A percentile compares a stretch with the other conserved stretches of the same genome.
phyloP scores from a whole-genome alignment of 2,329 filamentous ascomycete genomes.

The Arthrobotrys megalospora region DNA sequence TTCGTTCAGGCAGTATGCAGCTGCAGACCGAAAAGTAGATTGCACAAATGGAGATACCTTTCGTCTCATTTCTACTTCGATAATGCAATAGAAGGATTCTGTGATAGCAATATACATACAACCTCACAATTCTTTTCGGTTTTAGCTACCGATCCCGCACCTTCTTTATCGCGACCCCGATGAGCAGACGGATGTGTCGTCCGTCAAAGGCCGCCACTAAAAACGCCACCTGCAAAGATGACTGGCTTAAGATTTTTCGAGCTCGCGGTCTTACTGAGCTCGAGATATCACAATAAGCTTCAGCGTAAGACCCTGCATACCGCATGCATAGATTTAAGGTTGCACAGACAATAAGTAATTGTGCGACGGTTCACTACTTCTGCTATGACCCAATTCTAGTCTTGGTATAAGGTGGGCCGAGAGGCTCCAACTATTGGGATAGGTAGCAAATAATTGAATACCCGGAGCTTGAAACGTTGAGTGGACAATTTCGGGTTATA shows the following conservation, averaged over 20 bases:
- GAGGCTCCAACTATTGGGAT: background rate
- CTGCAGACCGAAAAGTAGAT: conserved; percentile 33
- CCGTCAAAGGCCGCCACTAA: conserved; percentile 34
- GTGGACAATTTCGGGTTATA: background rate
- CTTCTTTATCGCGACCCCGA: background rate
- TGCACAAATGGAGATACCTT: conserved; percentile 2
- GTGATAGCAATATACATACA: conserved; percentile 7
- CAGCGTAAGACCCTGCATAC: conserved; percentile 19
- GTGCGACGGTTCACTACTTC: background rate
- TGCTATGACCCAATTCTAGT: background rate
- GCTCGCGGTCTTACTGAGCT: conserved; percentile 1
- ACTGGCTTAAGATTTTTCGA: background rate
- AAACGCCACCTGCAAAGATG: conserved; percentile 44
- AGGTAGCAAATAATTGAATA: background rate
- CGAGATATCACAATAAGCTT: conserved; percentile 6
- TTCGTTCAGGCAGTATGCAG: conserved; percentile 51
- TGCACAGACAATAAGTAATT: conserved; percentile 2
- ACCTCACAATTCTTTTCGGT: background rate
- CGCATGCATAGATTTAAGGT: conserved; percentile 25
- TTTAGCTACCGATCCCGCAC: background rate
- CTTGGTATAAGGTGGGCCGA: background rate
- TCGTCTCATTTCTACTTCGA: conserved; percentile 6
- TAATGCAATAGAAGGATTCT: background rate
- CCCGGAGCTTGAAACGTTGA: background rate
- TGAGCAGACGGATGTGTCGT: conserved; percentile 36